Conservation (phyloP, 805 yeast species). For the Starmerella lactis-condensi region DNA sequence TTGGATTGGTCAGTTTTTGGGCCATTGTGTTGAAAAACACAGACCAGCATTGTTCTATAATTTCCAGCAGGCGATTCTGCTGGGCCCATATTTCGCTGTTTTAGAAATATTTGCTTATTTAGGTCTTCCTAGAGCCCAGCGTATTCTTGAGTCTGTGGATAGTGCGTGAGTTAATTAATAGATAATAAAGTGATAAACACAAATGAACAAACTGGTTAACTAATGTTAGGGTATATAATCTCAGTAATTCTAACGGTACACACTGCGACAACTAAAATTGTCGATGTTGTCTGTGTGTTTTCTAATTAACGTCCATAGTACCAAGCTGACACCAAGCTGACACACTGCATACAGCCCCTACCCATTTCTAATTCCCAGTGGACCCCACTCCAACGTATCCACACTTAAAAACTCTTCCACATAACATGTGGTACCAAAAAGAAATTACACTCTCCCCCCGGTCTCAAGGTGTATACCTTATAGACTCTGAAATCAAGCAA, state of each 20-base stretch:
- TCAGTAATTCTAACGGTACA: no score
- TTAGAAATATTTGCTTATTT: slow-evolving; percentile 53
- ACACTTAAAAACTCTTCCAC: no score
- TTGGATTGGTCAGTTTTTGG: slow-evolving; percentile 76
- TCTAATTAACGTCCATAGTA: no score
- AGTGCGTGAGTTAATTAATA: no score
- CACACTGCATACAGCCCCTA: background rate
- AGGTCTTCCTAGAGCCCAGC: slow-evolving; percentile 31
- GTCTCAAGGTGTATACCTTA: slow-evolving; percentile 48
- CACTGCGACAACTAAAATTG: no score
- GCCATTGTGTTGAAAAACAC: slow-evolving; percentile 65
- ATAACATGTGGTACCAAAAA: slow-evolving; percentile 39
- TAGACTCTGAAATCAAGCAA: slow-evolving; percentile 43
- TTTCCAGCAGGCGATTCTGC: slow-evolving; percentile 61
- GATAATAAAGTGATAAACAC: no score
- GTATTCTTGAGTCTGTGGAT: no score
- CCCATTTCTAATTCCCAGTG: background rate
- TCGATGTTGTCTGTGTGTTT: no score
- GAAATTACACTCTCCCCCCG: slow-evolving; percentile 38
- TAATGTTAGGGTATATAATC: no score
- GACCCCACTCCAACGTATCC: background rate
- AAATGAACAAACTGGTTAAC: no score
- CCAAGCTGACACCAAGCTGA: no score
- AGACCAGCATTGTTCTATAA: slow-evolving; percentile 81
- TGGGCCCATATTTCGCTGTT: slow-evolving; percentile 80